phyloP scores from a whole-genome alignment of 129 eudicot species.

The Artemisia argyi region DNA sequence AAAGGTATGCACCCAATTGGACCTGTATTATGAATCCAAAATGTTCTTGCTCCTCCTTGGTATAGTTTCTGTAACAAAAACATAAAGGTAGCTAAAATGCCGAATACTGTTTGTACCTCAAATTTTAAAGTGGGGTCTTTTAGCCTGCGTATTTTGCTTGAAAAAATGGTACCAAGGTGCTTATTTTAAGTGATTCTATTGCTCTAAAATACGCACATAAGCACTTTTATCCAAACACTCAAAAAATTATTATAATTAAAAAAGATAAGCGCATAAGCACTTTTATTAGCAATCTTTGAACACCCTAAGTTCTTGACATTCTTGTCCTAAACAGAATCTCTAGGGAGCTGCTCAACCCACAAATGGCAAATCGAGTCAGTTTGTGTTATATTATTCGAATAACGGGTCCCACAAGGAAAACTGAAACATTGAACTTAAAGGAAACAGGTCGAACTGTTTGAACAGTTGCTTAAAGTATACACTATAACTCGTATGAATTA shows the following conservation, averaged over 20 bases:
- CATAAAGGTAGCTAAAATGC: neutral
- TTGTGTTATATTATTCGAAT: neutral
- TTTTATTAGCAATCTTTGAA: too few relatives aligned
- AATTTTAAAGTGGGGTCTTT: neutral
- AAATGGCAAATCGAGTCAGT: neutral
- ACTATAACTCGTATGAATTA: neutral
- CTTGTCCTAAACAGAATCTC: neutral
- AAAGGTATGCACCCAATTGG: slow-evolving; percentile 61
- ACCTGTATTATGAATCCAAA: slow-evolving; percentile 73
- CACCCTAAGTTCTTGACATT: neutral
- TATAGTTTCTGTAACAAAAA: slow-evolving; percentile 46
- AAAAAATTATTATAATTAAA: too few relatives aligned
- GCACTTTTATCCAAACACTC: too few relatives aligned
- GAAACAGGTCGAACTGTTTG: neutral
- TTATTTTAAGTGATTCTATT: neutral
- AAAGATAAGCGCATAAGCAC: too few relatives aligned
- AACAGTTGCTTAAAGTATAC: neutral
- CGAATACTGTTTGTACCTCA: neutral
- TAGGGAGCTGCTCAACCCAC: neutral
- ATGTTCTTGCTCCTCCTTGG: slow-evolving; percentile 55
- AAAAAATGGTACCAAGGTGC: neutral
- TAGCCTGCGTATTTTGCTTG: too few relatives aligned
- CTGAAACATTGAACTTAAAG: neutral
- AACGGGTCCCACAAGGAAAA: neutral
- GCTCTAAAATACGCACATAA: too few relatives aligned